Conservation (phyloP, 2,329 filamentous ascomycete species). For the Aspergillus fructus region DNA sequence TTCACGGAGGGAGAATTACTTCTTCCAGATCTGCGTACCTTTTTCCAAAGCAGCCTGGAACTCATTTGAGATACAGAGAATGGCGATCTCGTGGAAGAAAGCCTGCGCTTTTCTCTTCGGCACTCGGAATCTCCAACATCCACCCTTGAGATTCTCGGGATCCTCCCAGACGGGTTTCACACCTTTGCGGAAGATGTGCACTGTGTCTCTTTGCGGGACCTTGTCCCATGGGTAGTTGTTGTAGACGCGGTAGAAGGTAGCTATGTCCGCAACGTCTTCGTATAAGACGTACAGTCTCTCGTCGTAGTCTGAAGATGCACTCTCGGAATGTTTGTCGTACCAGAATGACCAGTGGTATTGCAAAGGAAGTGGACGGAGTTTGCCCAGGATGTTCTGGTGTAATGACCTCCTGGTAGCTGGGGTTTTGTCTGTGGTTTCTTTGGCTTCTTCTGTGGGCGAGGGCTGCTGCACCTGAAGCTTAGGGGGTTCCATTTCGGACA, state of each 20-base stretch:
- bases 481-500: constrained; percentile 22
- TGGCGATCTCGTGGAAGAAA: constrained; percentile 38
- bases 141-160: constrained; percentile 78
- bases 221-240: constrained; percentile 77
- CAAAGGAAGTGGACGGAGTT: constrained; percentile 47
- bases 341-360: constrained; percentile 50
- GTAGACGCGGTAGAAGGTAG: constrained; percentile 72
- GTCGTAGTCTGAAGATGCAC: constrained; percentile 24
- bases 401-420: constrained; percentile 36
- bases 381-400: constrained; percentile 45
- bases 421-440: constrained; percentile 1
- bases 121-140: constrained; percentile 90
- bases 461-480: constrained; percentile 21
- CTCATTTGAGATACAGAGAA: constrained; percentile 39
- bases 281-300: constrained; percentile 39
- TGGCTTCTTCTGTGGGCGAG: constrained; percentile 18
- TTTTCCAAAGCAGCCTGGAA: constrained; percentile 69
- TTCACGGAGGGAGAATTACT: too few species aligned
- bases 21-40: constrained; percentile 54
- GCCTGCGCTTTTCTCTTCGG: constrained; percentile 68
- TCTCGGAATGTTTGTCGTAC: constrained; percentile 45
- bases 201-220: constrained; percentile 73
- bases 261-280: constrained; percentile 43
- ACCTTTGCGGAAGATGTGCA: constrained; percentile 77
- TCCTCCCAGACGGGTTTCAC: constrained; percentile 82